Evolutionary conservation across 2,329 filamentous ascomycete species (phyloP).

Genomic region (Penicillium janthinellum): DNA sequence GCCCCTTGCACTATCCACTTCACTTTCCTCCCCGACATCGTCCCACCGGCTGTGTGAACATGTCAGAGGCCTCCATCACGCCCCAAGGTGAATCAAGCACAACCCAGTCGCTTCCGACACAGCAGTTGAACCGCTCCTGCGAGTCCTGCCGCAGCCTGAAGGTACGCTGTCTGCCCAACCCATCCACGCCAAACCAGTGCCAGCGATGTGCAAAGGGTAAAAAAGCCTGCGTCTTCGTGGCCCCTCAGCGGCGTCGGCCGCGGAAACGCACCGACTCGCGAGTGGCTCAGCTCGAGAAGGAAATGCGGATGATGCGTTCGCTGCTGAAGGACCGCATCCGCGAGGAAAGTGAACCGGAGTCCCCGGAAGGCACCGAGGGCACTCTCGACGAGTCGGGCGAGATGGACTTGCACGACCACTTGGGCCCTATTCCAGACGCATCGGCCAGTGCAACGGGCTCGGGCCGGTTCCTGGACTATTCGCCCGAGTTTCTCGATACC

Average conservation of each 20-base stretch:
- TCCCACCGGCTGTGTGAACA: slow-evolving; percentile 18
- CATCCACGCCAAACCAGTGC: slow-evolving; percentile 35
- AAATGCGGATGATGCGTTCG: slow-evolving; percentile 43
- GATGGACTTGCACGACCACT: slow-evolving; percentile 21
- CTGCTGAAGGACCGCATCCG: slow-evolving; percentile 36
- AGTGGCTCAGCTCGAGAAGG: slow-evolving; percentile 40
- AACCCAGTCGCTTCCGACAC: slow-evolving; percentile 25
- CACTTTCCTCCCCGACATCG: slow-evolving; percentile 1
- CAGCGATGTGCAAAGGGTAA: slow-evolving; percentile 41
- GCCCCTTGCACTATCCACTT: neutral
- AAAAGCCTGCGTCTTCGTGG: slow-evolving; percentile 38
- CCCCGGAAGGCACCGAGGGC: slow-evolving; percentile 30
- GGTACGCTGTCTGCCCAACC: slow-evolving; percentile 40
- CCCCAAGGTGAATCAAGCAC: slow-evolving; percentile 22
- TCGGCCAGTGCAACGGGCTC: slow-evolving; percentile 26
- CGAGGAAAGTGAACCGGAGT: slow-evolving; percentile 32
- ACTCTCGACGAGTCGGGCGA: slow-evolving; percentile 29
- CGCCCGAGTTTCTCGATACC: slow-evolving; percentile 25
- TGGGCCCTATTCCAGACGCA: slow-evolving; percentile 24
- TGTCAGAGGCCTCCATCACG: slow-evolving; percentile 31
- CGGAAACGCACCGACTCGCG: slow-evolving; percentile 42
- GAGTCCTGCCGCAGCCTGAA: slow-evolving; percentile 42
- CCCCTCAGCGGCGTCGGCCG: slow-evolving; percentile 39
- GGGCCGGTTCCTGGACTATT: slow-evolving; percentile 27
- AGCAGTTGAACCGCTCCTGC: slow-evolving; percentile 40